phyloP scores from a whole-genome alignment of 192 early-diverging fungal genomes.

The Linderina pennispora region DNA sequence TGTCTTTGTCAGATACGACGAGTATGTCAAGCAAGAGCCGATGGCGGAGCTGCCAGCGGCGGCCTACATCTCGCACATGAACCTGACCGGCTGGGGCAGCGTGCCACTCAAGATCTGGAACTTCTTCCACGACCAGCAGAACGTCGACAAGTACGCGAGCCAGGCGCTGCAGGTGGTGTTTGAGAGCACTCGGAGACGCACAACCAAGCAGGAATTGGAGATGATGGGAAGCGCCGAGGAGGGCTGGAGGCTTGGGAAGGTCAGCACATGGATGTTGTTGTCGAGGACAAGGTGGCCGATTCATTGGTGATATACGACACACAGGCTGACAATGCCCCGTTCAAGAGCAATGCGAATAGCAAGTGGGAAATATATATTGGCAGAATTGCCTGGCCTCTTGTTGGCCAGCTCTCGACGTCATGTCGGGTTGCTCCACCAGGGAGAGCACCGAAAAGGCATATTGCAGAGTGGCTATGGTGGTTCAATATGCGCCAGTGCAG shows the following conservation, averaged over 20 bases:
- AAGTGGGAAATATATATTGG: too few relatives aligned
- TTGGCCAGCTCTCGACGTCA: too few relatives aligned
- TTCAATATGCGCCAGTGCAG: too few relatives aligned
- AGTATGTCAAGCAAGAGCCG: constrained; percentile 1
- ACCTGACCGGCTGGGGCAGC: constrained; percentile 35
- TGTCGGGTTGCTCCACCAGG: too few relatives aligned
- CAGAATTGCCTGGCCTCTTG: constrained; percentile 19
- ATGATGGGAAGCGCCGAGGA: constrained; percentile 30
- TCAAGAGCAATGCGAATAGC: not conserved
- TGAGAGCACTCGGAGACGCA: constrained; percentile 25
- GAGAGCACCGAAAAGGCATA: too few relatives aligned
- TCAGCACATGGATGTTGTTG: constrained; percentile 32
- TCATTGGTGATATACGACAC: constrained; percentile 33
- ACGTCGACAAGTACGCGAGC: constrained; percentile 34
- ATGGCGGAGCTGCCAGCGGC: constrained; percentile 29
- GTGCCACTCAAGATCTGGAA: constrained; percentile 35
- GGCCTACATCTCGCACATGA: constrained; percentile 38
- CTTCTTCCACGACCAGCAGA: constrained; percentile 49
- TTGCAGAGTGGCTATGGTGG: too few relatives aligned
- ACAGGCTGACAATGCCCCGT: constrained; percentile 17
- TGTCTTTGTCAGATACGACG: constrained; percentile 25
- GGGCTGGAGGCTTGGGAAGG: constrained; percentile 20
- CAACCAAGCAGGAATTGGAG: constrained; percentile 23
- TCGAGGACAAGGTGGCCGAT: constrained; percentile 21
- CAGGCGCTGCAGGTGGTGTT: constrained; percentile 45